These are phyloP conservation scores for Lactifluus pinguis DNA, from an alignment of 768 basidiomycete species.

Conservation along the genomic window DNA sequence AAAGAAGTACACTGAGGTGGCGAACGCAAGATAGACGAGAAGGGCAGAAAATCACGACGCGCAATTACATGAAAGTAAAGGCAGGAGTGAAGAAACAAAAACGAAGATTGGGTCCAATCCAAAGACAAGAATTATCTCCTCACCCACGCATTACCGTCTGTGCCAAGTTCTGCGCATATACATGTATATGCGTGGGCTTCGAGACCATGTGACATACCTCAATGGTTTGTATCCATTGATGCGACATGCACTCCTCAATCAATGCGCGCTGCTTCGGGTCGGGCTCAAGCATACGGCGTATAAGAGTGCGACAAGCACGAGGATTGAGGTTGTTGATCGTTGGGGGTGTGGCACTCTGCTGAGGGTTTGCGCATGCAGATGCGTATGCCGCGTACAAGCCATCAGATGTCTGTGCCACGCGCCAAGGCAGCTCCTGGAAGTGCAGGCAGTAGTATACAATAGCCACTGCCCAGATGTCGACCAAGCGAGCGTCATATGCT, in stretches of 20 bases:
- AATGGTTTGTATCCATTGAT: conserved; percentile 72
- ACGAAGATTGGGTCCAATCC: neutral
- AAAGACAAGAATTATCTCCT: neutral
- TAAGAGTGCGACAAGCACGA: conserved; percentile 68
- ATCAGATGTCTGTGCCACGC: conserved; percentile 81
- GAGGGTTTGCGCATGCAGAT: conserved; percentile 39
- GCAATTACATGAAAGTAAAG: neutral
- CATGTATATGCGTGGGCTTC: conserved; percentile 65
- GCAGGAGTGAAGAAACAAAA: neutral
- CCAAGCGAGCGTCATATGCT: conserved; percentile 96
- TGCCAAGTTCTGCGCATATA: conserved; percentile 23
- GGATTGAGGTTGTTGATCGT: conserved; percentile 89
- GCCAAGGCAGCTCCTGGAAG: conserved; percentile 97
- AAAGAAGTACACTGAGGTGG: neutral
- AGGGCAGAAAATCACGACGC: neutral
- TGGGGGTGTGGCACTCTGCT: conserved; percentile 38
- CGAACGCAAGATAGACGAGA: neutral
- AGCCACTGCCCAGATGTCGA: conserved; percentile 96
- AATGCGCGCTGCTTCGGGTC: conserved; percentile 67
- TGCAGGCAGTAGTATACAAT: conserved; percentile 98
- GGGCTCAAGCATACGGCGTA: conserved; percentile 94
- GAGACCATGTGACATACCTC: conserved; percentile 69
- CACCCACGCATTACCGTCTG: conserved; percentile 9
- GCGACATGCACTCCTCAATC: conserved; percentile 73
- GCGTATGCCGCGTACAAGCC: conserved; percentile 73